A percentile compares a stretch with the other conserved stretches of the same genome.
These are phyloP conservation scores for Fonsecaea monophora DNA, from an alignment of 2,329 filamentous ascomycete genomes.

Conservation along the genomic window DNA sequence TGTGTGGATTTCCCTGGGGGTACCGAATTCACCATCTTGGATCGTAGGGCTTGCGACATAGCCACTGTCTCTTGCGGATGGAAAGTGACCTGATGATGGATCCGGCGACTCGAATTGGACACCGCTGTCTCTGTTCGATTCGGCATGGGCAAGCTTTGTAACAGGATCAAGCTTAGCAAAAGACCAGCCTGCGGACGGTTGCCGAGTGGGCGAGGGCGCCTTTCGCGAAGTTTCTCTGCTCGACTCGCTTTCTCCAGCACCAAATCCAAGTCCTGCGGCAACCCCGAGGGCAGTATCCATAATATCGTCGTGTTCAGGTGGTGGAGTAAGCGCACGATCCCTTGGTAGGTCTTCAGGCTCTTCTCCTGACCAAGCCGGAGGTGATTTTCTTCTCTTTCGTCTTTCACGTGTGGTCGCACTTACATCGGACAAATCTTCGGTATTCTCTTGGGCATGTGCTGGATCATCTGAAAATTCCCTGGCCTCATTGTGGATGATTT, in stretches of 20 bases:
- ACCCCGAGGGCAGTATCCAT: constrained; percentile 40
- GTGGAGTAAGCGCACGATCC: constrained; percentile 36
- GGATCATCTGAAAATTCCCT: neutral
- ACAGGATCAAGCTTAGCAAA: constrained; percentile 32
- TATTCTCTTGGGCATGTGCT: constrained; percentile 5
- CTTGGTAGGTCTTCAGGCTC: constrained; percentile 40
- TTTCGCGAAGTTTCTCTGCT: constrained; percentile 17
- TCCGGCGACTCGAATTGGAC: constrained; percentile 55
- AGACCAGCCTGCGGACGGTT: constrained; percentile 34
- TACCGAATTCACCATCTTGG: constrained; percentile 18
- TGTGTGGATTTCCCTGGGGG: constrained; percentile 22
- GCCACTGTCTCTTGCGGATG: constrained; percentile 50
- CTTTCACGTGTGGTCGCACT: constrained; percentile 39
- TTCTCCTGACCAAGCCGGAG: constrained; percentile 34
- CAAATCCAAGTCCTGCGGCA: constrained; percentile 39
- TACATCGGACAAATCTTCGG: constrained; percentile 34
- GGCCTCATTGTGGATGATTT: constrained; percentile 4
- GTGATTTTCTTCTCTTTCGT: constrained; percentile 37
- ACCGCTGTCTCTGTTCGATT: constrained; percentile 53
- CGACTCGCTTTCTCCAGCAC: constrained; percentile 21
- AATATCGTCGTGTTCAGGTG: constrained; percentile 39
- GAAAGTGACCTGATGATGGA: constrained; percentile 40
- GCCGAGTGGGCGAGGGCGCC: constrained; percentile 21
- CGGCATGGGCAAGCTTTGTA: constrained; percentile 10
- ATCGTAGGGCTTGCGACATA: constrained; percentile 46